Base-by-base conservation (phyloP, 352 stramenopile genomes). In the Phytophthora cryptogea region DNA sequence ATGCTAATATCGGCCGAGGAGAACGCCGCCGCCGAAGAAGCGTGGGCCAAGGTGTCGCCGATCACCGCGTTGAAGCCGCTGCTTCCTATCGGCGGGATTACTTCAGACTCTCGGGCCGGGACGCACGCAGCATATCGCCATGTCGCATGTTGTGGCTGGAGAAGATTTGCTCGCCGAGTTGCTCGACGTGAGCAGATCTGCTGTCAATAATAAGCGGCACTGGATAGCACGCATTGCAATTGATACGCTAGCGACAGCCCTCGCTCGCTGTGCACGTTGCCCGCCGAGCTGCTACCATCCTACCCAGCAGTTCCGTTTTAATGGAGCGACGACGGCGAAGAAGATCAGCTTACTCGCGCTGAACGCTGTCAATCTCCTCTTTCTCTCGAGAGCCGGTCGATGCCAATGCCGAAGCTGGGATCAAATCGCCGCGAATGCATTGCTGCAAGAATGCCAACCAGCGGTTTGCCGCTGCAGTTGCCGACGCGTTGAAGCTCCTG, bases 401-500 rank as follows among this genome's bases (percentile, higher is more conserved):
- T 33, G 20, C 10, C 33, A 14, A 17, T 49, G 27, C 17, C 8
- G 32, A n/a, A 13, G 7, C 8, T 40, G 10, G 16, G 5, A 20
- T 45, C 33, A 44, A 56, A 63, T 63, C 30, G 28, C 37, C 2
- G 31, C 32, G 39, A 64, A 31, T 27, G 56, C 58, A 59, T 49
- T 66, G 59, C 59, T 54, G 59, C 59, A 62, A 40, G 39, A 31
- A 49, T 36, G 42, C 42, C 26, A 35, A 33, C 23, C 42, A 49
- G 23, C 20, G 20, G 11, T 13, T 47, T 31, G n/a, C 16, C 40
- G 16, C 4, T 53, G 41, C 32, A 60, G 53, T 26, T 50, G 39
- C 37, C 32, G 23, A 28, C 43, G 32, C 6, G 9, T 66, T 60
- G 58, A 66, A 66, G 33, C 57, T 65, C n/a, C 3, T 42, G 23